Percentiles rank a stretch among this genome's conserved stretches.
phyloP scores from a whole-genome alignment of 139 green algal genomes.

The Axilococcus clingmanii region DNA sequence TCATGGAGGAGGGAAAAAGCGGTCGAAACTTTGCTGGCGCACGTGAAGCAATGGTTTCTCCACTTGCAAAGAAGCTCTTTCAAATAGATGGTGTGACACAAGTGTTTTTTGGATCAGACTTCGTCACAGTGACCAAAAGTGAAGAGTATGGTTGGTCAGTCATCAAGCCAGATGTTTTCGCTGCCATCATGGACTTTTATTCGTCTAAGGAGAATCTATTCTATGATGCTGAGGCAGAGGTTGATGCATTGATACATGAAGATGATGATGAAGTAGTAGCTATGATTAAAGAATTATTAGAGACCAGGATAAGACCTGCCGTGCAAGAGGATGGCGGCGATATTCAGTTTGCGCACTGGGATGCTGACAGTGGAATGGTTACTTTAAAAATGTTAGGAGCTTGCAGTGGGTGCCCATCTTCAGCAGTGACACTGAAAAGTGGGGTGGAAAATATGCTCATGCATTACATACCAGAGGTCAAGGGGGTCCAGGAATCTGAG shows the following conservation, averaged over 20 bases:
- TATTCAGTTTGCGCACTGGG: conserved; percentile 84
- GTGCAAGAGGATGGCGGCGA: conserved; percentile 95
- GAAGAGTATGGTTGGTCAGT: conserved; percentile 65
- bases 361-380: conserved; percentile 77
- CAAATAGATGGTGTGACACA: conserved; percentile 69
- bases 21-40: conserved; percentile 67
- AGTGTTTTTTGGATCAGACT: conserved; percentile 96
- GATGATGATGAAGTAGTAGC: conserved; percentile 74
- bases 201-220: conserved; percentile 19
- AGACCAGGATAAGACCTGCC: conserved; percentile 93
- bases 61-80: conserved; percentile 84
- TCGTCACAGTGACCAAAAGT: conserved; percentile 93
- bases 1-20: conserved; percentile 48
- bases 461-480: conserved; percentile 87
- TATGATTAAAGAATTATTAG: conserved; percentile 99
- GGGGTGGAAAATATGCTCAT: conserved; percentile 99
- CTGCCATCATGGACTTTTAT: conserved; percentile 94
- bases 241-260: conserved; percentile 6
- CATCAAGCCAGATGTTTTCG: conserved; percentile 93
- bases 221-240: conserved; percentile 3
- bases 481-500: conserved; percentile 44
- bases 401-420: conserved; percentile 88
- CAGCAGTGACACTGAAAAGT: conserved; percentile 88
- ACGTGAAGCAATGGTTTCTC: conserved; percentile 71
- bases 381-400: conserved; percentile 80